A percentile compares a stretch with the other conserved stretches of the same genome.
Conservation (phyloP, 345 rosid genomes). For the Excoecaria cochinchinensis region DNA sequence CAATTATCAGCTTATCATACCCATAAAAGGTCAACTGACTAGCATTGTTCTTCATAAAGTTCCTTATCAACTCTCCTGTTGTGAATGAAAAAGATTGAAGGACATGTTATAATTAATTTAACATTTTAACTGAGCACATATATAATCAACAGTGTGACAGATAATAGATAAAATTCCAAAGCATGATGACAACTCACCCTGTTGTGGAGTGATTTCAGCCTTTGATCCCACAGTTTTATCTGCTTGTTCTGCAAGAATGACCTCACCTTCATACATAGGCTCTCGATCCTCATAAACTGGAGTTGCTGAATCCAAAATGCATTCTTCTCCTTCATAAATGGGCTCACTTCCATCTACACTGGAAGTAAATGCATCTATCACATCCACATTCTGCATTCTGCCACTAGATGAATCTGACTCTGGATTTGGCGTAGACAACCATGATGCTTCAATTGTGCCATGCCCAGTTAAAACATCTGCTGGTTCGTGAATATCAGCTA, state of each 20-base stretch:
- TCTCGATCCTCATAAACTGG: constrained; percentile 56
- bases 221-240: constrained; percentile 50
- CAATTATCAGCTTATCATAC: constrained; percentile 44
- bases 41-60: constrained; percentile 78
- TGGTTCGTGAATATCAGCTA: constrained; percentile 32
- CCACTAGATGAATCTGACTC: constrained; percentile 51
- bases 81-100: constrained; percentile 24
- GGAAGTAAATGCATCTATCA: constrained; percentile 46
- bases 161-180: constrained; percentile 1
- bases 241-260: constrained; percentile 72
- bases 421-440: constrained; percentile 34
- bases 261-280: constrained; percentile 98
- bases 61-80: constrained; percentile 75
- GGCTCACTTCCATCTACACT: constrained; percentile 79
- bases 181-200: constrained; percentile 47
- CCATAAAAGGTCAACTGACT: constrained; percentile 86
- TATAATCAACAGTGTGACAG: neutral
- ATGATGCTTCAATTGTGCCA: constrained; percentile 19
- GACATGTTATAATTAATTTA: constrained; percentile 7
- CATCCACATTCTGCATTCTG: constrained; percentile 49
- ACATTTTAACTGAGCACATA: constrained; percentile 6
- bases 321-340: constrained; percentile 95
- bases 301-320: constrained; percentile 66
- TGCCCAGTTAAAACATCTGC: constrained; percentile 34
- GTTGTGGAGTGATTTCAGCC: constrained; percentile 64